Evolutionary conservation across 768 basidiomycete genomes (phyloP).

Genomic region (Tricholoma terreum): DNA sequence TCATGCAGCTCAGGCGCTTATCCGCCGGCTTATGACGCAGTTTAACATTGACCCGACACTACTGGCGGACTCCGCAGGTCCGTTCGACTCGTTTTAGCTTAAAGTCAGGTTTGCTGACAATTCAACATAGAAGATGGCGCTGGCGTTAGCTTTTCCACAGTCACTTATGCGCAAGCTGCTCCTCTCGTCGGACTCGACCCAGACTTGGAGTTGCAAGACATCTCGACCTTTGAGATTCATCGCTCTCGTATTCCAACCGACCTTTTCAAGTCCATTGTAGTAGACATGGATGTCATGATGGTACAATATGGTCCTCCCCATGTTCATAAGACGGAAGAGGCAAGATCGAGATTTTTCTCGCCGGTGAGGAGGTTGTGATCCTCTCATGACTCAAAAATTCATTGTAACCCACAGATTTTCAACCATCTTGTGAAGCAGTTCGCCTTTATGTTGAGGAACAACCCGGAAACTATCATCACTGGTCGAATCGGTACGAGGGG

Average conservation of each 20-base stretch:
- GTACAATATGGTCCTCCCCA: conserved; percentile 18
- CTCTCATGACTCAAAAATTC: conserved; percentile 11
- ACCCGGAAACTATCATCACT: conserved; percentile 15
- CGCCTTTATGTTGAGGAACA: conserved; percentile 15
- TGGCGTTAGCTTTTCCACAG: conserved; percentile 18
- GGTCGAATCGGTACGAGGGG: conserved; percentile 8
- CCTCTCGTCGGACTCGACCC: conserved; percentile 17
- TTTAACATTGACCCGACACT: conserved; percentile 4
- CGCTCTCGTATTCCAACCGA: conserved; percentile 21
- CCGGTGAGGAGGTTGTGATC: conserved; percentile 6
- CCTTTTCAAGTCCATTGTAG: conserved; percentile 19
- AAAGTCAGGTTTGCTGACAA: not conserved
- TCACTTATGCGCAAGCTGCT: conserved; percentile 16
- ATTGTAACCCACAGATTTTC: conserved; percentile 15
- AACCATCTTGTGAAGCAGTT: conserved; percentile 18
- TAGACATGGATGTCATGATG: conserved; percentile 19
- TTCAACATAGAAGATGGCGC: conserved; percentile 12
- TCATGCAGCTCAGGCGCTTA: not conserved
- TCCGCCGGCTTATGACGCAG: not conserved
- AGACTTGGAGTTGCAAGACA: conserved; percentile 7
- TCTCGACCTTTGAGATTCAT: conserved; percentile 18
- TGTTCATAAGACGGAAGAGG: conserved; percentile 18
- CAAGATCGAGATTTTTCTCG: conserved; percentile 20
- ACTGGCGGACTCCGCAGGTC: too few species aligned
- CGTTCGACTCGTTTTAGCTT: not conserved